These are phyloP conservation scores for Talaromyces borbonicus DNA, from an alignment of 495 filamentous ascomycete species.

Conservation along the genomic window DNA sequence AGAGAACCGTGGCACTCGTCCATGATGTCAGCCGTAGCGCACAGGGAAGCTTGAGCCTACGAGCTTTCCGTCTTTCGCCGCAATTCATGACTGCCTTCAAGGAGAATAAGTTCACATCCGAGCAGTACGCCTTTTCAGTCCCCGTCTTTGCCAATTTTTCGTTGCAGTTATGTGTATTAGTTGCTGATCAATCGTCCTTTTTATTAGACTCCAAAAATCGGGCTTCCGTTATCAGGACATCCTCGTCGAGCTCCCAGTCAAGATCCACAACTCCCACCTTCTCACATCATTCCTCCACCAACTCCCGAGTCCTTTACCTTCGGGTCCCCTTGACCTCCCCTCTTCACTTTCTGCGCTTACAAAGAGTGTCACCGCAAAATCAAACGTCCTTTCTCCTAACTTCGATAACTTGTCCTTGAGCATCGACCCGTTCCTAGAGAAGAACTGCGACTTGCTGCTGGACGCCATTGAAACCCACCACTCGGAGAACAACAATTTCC, in stretches of 20 bases:
- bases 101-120: conserved; percentile 93
- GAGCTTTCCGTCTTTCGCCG: conserved; percentile 81
- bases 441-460: conserved; percentile 89
- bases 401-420: conserved; percentile 80
- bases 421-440: conserved; percentile 97
- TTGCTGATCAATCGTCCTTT: not conserved
- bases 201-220: conserved; percentile 71
- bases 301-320: conserved; percentile 51
- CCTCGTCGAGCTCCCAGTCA: conserved; percentile 80
- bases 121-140: conserved; percentile 51
- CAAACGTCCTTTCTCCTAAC: conserved; percentile 68
- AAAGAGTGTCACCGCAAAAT: conserved; percentile 34
- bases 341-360: conserved; percentile 65
- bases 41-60: conserved; percentile 79
- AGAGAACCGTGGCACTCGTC: conserved; percentile 85
- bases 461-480: conserved; percentile 96
- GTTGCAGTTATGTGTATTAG: too few relatives aligned
- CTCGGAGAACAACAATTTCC: conserved; percentile 96
- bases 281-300: conserved; percentile 92
- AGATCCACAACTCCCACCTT: conserved; percentile 94
- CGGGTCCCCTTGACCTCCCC: conserved; percentile 56
- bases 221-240: conserved; percentile 91
- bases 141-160: too few relatives aligned
- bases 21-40: conserved; percentile 91
- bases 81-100: conserved; percentile 88